Base-by-base conservation (phyloP, 2,329 filamentous ascomycete genomes). In the Scedosporium dehoogii region DNA sequence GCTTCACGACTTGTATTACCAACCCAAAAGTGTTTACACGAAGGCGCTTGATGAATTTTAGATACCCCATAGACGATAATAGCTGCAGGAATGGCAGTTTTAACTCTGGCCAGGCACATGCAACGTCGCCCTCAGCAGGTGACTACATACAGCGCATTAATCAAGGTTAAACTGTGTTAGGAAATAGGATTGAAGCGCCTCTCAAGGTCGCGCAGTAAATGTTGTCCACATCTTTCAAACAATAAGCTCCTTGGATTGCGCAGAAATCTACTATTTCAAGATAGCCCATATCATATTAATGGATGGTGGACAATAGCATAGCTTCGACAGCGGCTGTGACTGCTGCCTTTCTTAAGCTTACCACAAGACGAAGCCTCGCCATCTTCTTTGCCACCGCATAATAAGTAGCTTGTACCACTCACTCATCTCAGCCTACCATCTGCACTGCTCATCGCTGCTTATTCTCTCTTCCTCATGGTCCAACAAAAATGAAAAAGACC, bases 401-500 rank as follows among this genome's bases (percentile, higher is more conserved):
- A 14, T 14, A 55, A 55, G 51, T 55, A 23, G 16, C 27, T 41
- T 58, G 16, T 58, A 33, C 55, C 27, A 16, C 27, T 58, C 55
- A 58, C 44, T 23, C 41, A 38, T 33, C 44, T 60, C 6, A 3
- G 21, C 27, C 27, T 10, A 4, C 16, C 55, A n/a, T n/a, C 25
- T 4, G 16, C 27, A n/a, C 23, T 6, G 4, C 21, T 2, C 56
- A 33, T 33, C 10, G 4, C 59, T 23, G 14, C 33, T 41, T 10
- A 16, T 18, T 38, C 25, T 58, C 27, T 18, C 27, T 58, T 27
- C 23, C 55, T 41, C 55, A 59, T 46, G 21, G 18, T 10, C 14
- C 21, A n/a, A 16, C 18, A 29, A 65, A 59, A 64, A 87, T 87
- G 83, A 89, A 88, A 79, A 92, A 90, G 77, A 94, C 89, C 63